Evolutionary conservation across 257 asterid genomes (phyloP).

Genomic region (Capsicum pubescens): DNA sequence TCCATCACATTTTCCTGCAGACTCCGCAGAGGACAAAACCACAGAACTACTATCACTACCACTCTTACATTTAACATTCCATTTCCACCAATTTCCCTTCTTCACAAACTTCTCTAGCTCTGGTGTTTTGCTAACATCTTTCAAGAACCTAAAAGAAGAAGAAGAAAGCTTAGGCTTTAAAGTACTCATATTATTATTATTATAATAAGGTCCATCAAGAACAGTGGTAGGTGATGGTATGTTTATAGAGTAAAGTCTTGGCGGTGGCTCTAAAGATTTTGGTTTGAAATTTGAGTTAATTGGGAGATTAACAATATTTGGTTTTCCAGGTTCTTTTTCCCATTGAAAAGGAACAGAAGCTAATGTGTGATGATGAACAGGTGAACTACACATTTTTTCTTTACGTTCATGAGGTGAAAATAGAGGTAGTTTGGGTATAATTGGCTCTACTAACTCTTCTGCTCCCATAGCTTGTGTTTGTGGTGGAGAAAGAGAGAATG

Average conservation of each 20-base stretch:
- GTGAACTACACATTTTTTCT: background rate
- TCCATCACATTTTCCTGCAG: background rate
- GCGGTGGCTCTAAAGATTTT: slow-evolving; percentile 20
- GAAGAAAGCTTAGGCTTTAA: background rate
- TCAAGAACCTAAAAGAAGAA: slow-evolving; percentile 17
- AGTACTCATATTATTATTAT: background rate
- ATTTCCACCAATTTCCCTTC: slow-evolving; percentile 3
- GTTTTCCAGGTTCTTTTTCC: slow-evolving; percentile 27
- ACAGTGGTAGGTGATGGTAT: slow-evolving; percentile 1
- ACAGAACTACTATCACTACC: background rate
- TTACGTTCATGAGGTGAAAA: background rate
- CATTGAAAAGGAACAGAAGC: slow-evolving; percentile 28
- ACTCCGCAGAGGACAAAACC: background rate
- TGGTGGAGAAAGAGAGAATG: background rate
- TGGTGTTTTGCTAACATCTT: background rate
- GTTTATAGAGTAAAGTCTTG: slow-evolving; percentile 14
- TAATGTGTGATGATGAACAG: slow-evolving; percentile 8
- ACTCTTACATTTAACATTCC: background rate
- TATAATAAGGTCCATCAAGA: slow-evolving; percentile 19
- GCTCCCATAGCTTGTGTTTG: background rate
- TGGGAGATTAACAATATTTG: background rate
- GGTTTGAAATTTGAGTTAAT: background rate
- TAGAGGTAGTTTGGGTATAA: background rate
- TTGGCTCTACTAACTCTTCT: background rate
- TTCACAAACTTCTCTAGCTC: background rate